Conservation (phyloP, 768 basidiomycete species). For the Leccinum truebloodii region DNA sequence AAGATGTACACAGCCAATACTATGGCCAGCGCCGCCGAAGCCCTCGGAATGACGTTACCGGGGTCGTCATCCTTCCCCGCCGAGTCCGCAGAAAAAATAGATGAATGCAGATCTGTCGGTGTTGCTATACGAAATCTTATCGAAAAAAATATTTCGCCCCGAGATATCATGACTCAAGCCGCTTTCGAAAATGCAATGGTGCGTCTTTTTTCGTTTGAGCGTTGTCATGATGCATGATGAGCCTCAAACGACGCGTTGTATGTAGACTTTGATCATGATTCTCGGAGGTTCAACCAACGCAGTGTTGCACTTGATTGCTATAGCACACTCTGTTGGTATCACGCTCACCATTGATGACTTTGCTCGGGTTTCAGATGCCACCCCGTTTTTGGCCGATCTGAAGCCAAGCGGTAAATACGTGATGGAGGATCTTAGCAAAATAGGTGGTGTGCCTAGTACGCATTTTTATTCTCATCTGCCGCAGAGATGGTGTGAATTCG, state of each 20-base stretch:
- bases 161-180: slow-evolving; percentile 94
- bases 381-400: slow-evolving; percentile 93
- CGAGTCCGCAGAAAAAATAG: slow-evolving; percentile 82
- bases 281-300: slow-evolving; percentile 98
- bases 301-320: slow-evolving; percentile 94
- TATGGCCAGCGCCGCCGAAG: slow-evolving; percentile 95
- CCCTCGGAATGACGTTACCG: slow-evolving; percentile 92
- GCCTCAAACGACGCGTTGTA: slow-evolving; percentile 7
- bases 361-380: slow-evolving; percentile 88
- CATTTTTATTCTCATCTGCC: slow-evolving; percentile 12
- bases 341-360: slow-evolving; percentile 88
- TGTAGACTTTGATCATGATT: slow-evolving; percentile 90
- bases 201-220: slow-evolving; percentile 16
- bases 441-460: slow-evolving; percentile 95
- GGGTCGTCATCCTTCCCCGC: slow-evolving; percentile 98
- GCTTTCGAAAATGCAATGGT: slow-evolving; percentile 99
- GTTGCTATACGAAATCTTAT: slow-evolving; percentile 83
- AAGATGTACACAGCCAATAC: slow-evolving; percentile 99
- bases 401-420: slow-evolving; percentile 98
- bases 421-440: slow-evolving; percentile 95
- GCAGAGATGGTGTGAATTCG: not conserved
- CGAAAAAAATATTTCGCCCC: slow-evolving; percentile 87
- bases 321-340: slow-evolving; percentile 95
- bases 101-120: slow-evolving; percentile 82
- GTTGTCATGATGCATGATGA: slow-evolving; percentile 11